phyloP scores from a whole-genome alignment of 2,329 filamentous ascomycete genomes.

The Pseudogymnoascus sp. region DNA sequence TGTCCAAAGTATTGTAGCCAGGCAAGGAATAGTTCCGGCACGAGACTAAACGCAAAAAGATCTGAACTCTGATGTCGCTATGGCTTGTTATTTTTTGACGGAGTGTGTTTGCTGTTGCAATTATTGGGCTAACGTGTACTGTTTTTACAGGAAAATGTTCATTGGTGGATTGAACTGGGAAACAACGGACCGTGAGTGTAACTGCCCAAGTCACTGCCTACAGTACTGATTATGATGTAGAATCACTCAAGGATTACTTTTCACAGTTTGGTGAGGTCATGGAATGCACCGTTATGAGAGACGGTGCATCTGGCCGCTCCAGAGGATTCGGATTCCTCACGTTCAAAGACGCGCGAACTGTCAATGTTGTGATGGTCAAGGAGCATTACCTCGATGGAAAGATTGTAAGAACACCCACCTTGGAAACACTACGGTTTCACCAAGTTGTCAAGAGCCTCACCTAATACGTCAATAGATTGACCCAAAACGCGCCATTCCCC shows the following conservation, averaged over 20 bases:
- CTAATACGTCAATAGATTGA: slow-evolving; percentile 63
- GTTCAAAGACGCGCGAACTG: slow-evolving; percentile 94
- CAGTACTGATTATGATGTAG: slow-evolving; percentile 44
- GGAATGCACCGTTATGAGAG: slow-evolving; percentile 99
- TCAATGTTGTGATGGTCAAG: slow-evolving; percentile 99
- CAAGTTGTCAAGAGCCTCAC: background rate
- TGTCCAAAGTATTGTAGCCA: slow-evolving; percentile 3
- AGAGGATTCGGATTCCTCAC: slow-evolving; percentile 96
- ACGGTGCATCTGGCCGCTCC: slow-evolving; percentile 86
- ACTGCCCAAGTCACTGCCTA: slow-evolving; percentile 4
- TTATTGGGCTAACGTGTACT: background rate
- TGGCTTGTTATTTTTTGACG: background rate
- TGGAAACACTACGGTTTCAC: slow-evolving; percentile 12
- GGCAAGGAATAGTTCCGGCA: background rate
- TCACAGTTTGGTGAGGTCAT: slow-evolving; percentile 95
- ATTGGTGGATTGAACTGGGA: slow-evolving; percentile 99
- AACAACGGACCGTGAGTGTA: slow-evolving; percentile 83
- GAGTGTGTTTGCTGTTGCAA: background rate
- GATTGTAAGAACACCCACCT: slow-evolving; percentile 63
- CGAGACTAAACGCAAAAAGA: background rate
- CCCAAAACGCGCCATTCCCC: slow-evolving; percentile 91
- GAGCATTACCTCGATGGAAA: slow-evolving; percentile 97
- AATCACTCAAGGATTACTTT: slow-evolving; percentile 95
- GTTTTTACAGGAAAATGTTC: slow-evolving; percentile 84
- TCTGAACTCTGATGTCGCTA: background rate